Conservation (phyloP, 2,329 filamentous ascomycete species). For the Clathrospora elynae region DNA sequence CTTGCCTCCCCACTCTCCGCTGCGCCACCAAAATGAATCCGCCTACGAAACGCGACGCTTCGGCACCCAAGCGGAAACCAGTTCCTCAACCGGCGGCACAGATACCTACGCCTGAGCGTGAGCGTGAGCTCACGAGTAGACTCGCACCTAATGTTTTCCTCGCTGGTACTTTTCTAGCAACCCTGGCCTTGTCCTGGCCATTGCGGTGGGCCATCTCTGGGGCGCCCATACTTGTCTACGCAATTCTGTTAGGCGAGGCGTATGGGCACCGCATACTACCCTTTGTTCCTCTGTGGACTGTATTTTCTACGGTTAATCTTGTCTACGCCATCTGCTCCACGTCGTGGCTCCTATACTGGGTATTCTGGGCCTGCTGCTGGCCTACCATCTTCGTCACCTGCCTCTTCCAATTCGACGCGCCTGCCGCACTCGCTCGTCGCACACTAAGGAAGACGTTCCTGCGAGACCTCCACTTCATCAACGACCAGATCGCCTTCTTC, state of each 20-base stretch:
- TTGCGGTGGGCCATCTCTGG: conserved; percentile 51
- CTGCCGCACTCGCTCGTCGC: conserved; percentile 46
- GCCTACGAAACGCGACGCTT: conserved; percentile 9
- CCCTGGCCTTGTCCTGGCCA: conserved; percentile 24
- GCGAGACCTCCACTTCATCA: conserved; percentile 56
- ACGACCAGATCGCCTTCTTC: conserved; percentile 58
- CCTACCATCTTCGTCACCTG: conserved; percentile 51
- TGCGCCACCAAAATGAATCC: conserved; percentile 15
- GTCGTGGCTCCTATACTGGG: conserved; percentile 58
- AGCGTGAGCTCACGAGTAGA: conserved; percentile 19
- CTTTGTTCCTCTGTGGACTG: conserved; percentile 54
- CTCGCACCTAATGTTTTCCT: conserved; percentile 23
- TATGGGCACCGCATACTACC: conserved; percentile 51
- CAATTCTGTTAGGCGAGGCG: conserved; percentile 45
- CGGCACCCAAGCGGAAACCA: conserved; percentile 19
- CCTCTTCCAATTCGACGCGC: conserved; percentile 54
- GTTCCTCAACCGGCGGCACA: conserved; percentile 10
- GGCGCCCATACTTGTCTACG: conserved; percentile 47
- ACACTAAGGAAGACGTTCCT: conserved; percentile 47
- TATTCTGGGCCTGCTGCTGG: conserved; percentile 53
- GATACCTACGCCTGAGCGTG: conserved; percentile 8
- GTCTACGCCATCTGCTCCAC: conserved; percentile 56
- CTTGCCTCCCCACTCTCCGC: background rate
- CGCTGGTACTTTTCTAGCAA: conserved; percentile 11
- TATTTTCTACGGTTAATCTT: conserved; percentile 55